These are phyloP conservation scores for Ceratobasidium sp. DNA, from an alignment of 1,284 basidiomycete species.

Conservation along the genomic window DNA sequence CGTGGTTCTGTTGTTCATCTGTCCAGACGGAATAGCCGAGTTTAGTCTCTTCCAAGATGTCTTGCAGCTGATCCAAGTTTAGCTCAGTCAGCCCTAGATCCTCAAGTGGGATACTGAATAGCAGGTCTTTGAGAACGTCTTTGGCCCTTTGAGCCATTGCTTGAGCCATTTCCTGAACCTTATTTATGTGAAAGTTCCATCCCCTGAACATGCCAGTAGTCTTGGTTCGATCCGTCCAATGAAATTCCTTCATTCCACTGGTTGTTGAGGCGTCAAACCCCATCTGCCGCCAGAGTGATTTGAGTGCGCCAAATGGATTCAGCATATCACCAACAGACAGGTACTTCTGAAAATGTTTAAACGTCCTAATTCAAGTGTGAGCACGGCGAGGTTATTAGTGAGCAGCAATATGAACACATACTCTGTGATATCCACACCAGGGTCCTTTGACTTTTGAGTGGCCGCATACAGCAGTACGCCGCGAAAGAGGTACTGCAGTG, in stretches of 20 bases:
- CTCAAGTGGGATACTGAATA: neutral
- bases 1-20: neutral
- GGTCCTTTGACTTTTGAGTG: neutral
- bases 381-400: neutral
- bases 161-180: neutral
- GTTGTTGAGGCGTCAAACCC: neutral
- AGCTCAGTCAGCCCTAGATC: neutral
- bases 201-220: neutral
- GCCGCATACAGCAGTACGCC: neutral
- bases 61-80: neutral
- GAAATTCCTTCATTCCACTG: neutral
- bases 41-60: neutral
- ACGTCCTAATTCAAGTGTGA: neutral
- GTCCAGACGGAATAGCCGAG: neutral
- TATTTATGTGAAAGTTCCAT: neutral
- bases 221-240: neutral
- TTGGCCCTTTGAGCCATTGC: neutral
- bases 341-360: neutral
- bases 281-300: neutral
- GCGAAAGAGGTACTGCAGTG: conserved; percentile 3
- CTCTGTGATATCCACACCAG: neutral
- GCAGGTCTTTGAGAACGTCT: neutral
- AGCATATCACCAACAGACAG: neutral
- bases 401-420: neutral
- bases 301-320: neutral